Conservation (phyloP, 495 filamentous ascomycete genomes). For the Stereocaulon alpinum region DNA sequence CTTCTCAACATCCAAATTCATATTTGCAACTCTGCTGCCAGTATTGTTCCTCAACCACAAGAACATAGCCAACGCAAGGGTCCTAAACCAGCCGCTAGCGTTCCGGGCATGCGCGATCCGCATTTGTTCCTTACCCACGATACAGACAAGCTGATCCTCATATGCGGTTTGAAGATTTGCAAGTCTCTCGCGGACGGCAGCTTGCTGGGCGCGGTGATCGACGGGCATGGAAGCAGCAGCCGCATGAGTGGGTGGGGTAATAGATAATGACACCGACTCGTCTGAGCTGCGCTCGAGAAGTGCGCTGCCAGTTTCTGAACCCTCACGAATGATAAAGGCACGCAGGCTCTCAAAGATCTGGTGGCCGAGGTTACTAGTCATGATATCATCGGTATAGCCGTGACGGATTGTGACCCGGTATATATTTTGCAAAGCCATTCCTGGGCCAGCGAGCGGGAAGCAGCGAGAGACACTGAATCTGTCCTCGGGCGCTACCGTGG, state of each 20-base stretch:
- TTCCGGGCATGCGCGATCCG: conserved; percentile 29
- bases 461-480: conserved; percentile 38
- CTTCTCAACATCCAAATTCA: conserved; percentile 49
- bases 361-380: conserved; percentile 49
- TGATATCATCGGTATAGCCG: conserved; percentile 60
- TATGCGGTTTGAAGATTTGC: conserved; percentile 46
- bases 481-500: conserved; percentile 34
- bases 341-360: conserved; percentile 51
- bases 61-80: conserved; percentile 43
- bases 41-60: conserved; percentile 64
- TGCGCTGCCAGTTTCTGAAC: not conserved
- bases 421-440: conserved; percentile 40
- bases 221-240: conserved; percentile 3
- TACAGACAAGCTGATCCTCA: conserved; percentile 52
- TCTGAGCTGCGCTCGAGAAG: not conserved
- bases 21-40: conserved; percentile 49
- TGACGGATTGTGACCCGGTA: conserved; percentile 59
- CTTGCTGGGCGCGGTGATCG: not conserved
- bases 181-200: conserved; percentile 21
- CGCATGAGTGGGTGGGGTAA: not conserved
- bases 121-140: conserved; percentile 67
- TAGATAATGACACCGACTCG: not conserved
- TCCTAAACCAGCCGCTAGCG: conserved; percentile 36
- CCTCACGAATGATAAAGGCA: conserved; percentile 37
- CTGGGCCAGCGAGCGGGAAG: conserved; percentile 5